Percentiles rank a stretch among this genome's conserved stretches.
phyloP scores from a whole-genome alignment of 2,329 filamentous ascomycete genomes.

The Ophiocordyceps sinensis region DNA sequence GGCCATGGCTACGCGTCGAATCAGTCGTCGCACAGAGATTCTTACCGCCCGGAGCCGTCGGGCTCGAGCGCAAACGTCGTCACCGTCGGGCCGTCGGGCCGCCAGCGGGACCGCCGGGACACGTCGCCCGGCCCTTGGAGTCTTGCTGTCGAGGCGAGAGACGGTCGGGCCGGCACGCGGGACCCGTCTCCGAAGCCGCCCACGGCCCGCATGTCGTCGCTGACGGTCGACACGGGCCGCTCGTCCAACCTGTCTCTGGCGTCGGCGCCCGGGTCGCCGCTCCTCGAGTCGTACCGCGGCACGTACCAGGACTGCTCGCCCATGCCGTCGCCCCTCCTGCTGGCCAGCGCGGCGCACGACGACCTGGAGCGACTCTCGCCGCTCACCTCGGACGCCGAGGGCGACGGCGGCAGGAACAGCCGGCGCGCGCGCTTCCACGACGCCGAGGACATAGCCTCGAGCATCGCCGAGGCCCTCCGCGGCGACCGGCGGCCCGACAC shows the following conservation, averaged over 20 bases:
- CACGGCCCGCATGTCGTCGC: slow-evolving; percentile 33
- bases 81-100: slow-evolving; percentile 23
- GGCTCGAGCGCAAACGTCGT: slow-evolving; percentile 23
- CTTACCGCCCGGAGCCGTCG: slow-evolving; percentile 20
- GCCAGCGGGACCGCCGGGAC: slow-evolving; percentile 19
- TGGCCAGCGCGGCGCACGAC: slow-evolving; percentile 32
- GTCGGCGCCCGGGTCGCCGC: slow-evolving; percentile 60
- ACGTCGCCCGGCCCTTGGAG: slow-evolving; percentile 9
- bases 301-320: slow-evolving; percentile 91
- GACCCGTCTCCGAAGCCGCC: slow-evolving; percentile 34
- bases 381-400: slow-evolving; percentile 29
- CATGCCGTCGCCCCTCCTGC: slow-evolving; percentile 70
- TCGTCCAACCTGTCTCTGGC: slow-evolving; percentile 28
- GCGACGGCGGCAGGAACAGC: slow-evolving; percentile 29
- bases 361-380: slow-evolving; percentile 41
- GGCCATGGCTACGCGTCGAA: slow-evolving; percentile 8
- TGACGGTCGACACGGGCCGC: slow-evolving; percentile 34
- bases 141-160: slow-evolving; percentile 11
- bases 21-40: slow-evolving; percentile 8
- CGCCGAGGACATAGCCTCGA: slow-evolving; percentile 61
- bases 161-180: slow-evolving; percentile 19
- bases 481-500: slow-evolving; percentile 51
- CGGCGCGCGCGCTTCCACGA: slow-evolving; percentile 72
- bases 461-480: slow-evolving; percentile 61
- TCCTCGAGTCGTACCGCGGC: slow-evolving; percentile 83